phyloP scores from a whole-genome alignment of 495 filamentous ascomycete species.

The Penicillium atrosanguineum region DNA sequence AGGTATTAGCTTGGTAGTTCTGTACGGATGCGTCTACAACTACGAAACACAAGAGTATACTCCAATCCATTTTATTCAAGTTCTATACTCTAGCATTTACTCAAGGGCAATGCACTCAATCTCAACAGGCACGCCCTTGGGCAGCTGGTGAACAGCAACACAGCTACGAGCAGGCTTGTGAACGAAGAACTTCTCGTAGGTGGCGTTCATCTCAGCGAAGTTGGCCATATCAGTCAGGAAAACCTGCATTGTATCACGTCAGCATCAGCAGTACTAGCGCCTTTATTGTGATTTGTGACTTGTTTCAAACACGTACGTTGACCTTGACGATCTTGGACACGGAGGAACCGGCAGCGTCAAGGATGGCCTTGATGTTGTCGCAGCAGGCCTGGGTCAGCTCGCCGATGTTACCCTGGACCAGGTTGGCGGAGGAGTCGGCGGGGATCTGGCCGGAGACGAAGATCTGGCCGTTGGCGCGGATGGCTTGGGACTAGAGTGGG shows the following conservation, averaged over 20 bases:
- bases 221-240: conserved; percentile 84
- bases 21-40: no score
- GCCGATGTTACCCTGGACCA: conserved; percentile 72
- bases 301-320: conserved; percentile 32
- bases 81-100: conserved; percentile 17
- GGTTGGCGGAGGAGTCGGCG: conserved; percentile 68
- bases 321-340: conserved; percentile 78
- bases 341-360: conserved; percentile 71
- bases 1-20: no score
- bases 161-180: conserved; percentile 92
- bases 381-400: conserved; percentile 74
- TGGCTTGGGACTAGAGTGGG: conserved; percentile 72
- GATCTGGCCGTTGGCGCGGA: conserved; percentile 76
- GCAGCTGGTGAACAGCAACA: conserved; percentile 84
- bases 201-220: conserved; percentile 83
- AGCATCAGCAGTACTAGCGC: background rate
- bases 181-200: conserved; percentile 82
- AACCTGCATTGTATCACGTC: conserved; percentile 41
- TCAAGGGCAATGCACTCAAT: conserved; percentile 81
- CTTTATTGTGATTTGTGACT: background rate
- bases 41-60: background rate
- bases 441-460: conserved; percentile 95
- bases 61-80: background rate
- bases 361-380: conserved; percentile 73
- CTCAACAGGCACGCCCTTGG: conserved; percentile 87